Evolutionary conservation across 352 stramenopile species (phyloP).

Genomic region (Globisporangium abappressorium): DNA sequence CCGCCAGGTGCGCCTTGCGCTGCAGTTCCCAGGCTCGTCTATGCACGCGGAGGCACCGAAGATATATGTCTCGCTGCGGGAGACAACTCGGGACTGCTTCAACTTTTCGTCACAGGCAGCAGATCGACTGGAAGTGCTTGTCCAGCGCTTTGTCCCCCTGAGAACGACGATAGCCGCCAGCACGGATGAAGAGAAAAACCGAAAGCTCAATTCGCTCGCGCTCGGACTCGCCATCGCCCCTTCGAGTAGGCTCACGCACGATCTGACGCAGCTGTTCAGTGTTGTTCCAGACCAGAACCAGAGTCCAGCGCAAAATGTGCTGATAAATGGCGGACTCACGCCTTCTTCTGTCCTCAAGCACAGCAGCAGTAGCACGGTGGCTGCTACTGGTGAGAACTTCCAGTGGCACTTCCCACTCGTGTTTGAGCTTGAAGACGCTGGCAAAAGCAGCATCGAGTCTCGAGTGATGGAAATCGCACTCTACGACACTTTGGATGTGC

Average conservation of each 20-base stretch:
- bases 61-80: constrained; percentile 23
- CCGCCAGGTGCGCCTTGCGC: constrained; percentile 26
- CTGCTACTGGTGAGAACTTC: background rate
- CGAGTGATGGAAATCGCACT: constrained; percentile 22
- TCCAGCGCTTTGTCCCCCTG: constrained; percentile 16
- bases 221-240: background rate
- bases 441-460: background rate
- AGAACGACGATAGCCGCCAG: background rate
- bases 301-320: background rate
- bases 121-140: constrained; percentile 23
- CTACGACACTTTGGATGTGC: constrained; percentile 24
- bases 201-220: background rate
- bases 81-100: constrained; percentile 14
- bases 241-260: background rate
- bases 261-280: constrained; percentile 11
- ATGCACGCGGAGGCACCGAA: background rate
- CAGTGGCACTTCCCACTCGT: constrained; percentile 35
- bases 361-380: background rate
- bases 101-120: background rate
- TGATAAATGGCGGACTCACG: constrained; percentile 13
- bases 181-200: background rate
- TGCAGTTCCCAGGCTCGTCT: constrained; percentile 21
- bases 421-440: constrained; percentile 12
- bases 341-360: constrained; percentile 18
- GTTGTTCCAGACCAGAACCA: background rate